Conservation (phyloP, 176 grass and related monocot species). For the Triticum aestivum region IWGSC_CS_RefSeq_v2.1 NC_057797.1:576890806-576891305, state of each 20-base stretch:
- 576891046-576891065: constrained; percentile 49
- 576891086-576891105: constrained; percentile 61
- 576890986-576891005: constrained; percentile 59
- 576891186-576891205: background rate
- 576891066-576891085: constrained; percentile 52
- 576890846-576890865: constrained; percentile 50
- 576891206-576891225: no score
- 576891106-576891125: background rate
- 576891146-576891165: background rate
- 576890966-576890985: constrained; percentile 52
- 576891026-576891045: constrained; percentile 41
- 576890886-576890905: background rate
- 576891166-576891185: background rate
- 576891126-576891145: background rate
- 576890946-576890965: constrained; percentile 70
- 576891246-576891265: background rate
- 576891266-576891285: background rate
- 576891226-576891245: no score
- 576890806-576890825: constrained; percentile 86
- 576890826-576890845: constrained; percentile 81
- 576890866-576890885: background rate
- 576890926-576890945: constrained; percentile 68
- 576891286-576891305: background rate
- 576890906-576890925: background rate
- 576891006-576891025: constrained; percentile 30